These are phyloP conservation scores for Tetrahymena borealis DNA, from an alignment of 73 alveolate species.

Conservation along the genomic window DNA sequence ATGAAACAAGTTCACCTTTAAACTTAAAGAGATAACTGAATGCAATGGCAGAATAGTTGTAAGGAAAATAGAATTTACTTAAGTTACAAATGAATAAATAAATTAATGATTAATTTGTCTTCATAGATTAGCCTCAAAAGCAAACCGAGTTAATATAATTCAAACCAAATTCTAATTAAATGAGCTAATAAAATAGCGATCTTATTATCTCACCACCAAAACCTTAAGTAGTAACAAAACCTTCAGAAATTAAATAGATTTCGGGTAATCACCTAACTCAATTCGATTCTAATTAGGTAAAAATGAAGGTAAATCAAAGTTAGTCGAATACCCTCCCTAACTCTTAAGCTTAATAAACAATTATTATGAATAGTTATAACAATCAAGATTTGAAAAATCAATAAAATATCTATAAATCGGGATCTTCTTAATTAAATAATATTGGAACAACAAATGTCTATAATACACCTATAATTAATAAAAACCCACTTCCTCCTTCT, in stretches of 20 bases:
- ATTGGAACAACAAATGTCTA: too few species aligned
- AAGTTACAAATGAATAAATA: neutral
- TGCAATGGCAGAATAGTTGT: neutral
- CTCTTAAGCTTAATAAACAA: too few species aligned
- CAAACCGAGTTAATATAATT: neutral
- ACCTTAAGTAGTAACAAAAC: neutral
- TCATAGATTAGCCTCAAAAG: neutral
- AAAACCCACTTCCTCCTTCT: too few species aligned
- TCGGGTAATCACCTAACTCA: neutral
- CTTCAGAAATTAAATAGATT: neutral
- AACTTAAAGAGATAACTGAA: neutral
- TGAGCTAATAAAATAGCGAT: neutral
- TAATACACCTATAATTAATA: too few species aligned
- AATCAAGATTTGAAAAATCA: too few species aligned
- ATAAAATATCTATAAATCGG: too few species aligned
- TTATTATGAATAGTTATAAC: too few species aligned
- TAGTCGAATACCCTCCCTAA: too few species aligned
- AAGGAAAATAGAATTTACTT: neutral
- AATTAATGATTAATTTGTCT: neutral
- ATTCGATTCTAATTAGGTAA: neutral
- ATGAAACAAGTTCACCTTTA: neutral
- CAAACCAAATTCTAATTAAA: neutral
- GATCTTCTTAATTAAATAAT: too few species aligned
- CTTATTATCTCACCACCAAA: neutral
- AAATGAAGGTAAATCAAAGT: too few species aligned